Base-by-base conservation (phyloP, 805 yeast genomes). In the Hanseniaspora lachancei region DNA sequence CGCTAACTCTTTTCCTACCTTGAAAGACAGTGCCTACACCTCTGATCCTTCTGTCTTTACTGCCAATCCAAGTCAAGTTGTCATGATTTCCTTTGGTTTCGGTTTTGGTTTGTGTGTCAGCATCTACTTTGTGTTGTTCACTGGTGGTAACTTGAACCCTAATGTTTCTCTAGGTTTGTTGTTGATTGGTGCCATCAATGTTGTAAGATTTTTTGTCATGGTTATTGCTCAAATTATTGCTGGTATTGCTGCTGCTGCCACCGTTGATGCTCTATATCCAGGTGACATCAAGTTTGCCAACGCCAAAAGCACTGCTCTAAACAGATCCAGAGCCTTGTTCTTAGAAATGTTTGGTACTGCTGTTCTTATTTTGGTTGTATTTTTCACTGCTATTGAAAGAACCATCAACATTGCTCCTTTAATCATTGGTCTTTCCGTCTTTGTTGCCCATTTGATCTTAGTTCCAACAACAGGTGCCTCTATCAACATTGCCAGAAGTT, bases 161-260 rank as follows among this genome's bases (percentile, higher is more conserved):
- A 91, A 93, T 51, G 95, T 87, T 43, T 82, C 95, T 23, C 73
- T 86, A 42, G 72, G 89, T 32, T 72, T 87, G 65, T 76, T 80
- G n/a, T 71, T 84, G 46, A 82, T 86, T 21, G 77, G 85, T 60
- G 91, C 87, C 55, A 76, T 84, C 58, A 77, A 87, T 43, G 87
- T 89, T 56, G 58, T 83, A 35, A 79, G 93, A 68, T 89, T 84
- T 61, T 68, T 73, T 23, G 67, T 84, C 57, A 79, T 83, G 81
- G 70, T 78, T 69, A 47, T 82, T 55, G 62, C 89, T 42, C 95
- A 87, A 72, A 67, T 86, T 64, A 70, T 86, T 67, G 95, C 85
- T 53, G 95, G 95, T 70, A 83, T 87, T 82, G 88, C 88, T 63
- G 95, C 95, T 57, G 95, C 91, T 57, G 95, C 87, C 68, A 91